These are phyloP conservation scores for Chrysosporium keratinophilum DNA, from an alignment of 2,329 filamentous ascomycete species.

Conservation along the genomic window DNA sequence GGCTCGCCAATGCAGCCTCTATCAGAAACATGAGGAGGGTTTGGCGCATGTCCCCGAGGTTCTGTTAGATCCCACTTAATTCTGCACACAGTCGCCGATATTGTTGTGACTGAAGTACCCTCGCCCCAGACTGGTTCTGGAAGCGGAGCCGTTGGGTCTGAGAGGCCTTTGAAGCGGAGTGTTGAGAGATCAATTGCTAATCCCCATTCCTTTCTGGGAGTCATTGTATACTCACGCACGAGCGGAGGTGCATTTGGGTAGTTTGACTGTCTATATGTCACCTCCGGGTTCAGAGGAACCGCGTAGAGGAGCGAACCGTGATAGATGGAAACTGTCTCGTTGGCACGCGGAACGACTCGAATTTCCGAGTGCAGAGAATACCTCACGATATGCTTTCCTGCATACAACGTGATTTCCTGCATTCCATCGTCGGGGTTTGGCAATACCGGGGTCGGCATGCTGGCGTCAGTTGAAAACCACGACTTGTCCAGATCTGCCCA, in stretches of 20 bases:
- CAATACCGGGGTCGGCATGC: constrained; percentile 14
- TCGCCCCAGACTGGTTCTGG: constrained; percentile 19
- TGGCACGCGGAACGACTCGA: constrained; percentile 31
- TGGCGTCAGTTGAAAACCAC: constrained; percentile 19
- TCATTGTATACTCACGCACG: constrained; percentile 30
- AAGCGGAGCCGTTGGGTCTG: constrained; percentile 13
- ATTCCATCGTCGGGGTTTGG: constrained; percentile 32
- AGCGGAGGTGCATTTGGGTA: constrained; percentile 23
- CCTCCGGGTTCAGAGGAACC: constrained; percentile 28
- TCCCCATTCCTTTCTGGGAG: constrained; percentile 24
- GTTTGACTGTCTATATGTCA: constrained; percentile 20
- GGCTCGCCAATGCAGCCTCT: constrained; percentile 28
- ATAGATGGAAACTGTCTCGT: constrained; percentile 36
- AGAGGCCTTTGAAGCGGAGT: constrained; percentile 24
- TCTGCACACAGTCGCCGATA: constrained; percentile 25
- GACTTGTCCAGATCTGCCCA: constrained; percentile 31
- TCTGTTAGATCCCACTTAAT: constrained; percentile 31
- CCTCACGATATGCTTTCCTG: constrained; percentile 27
- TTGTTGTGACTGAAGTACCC: constrained; percentile 13
- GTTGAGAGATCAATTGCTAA: constrained; percentile 28
- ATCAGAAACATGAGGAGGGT: constrained; percentile 25
- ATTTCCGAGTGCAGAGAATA: constrained; percentile 28
- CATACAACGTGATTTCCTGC: constrained; percentile 28
- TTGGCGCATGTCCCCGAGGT: constrained; percentile 25
- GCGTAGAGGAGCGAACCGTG: constrained; percentile 39